These are phyloP conservation scores for Colletotrichum noveboracense DNA, from an alignment of 2,329 filamentous ascomycete species.

Conservation along the genomic window DNA sequence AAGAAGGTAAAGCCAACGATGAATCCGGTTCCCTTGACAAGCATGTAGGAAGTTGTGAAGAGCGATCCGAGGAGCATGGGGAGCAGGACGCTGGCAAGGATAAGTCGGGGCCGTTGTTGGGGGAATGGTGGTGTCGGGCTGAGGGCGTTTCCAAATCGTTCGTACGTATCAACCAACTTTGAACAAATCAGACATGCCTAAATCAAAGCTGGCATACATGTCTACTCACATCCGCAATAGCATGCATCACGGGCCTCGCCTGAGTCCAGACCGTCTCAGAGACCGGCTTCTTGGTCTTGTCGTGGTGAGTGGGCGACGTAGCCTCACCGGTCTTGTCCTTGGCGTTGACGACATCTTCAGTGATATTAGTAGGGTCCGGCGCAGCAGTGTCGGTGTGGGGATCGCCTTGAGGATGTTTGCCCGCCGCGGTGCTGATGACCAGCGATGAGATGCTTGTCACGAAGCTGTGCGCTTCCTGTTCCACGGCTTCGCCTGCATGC, in stretches of 20 bases:
- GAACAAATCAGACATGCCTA: fast-evolving
- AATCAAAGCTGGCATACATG: fast-evolving
- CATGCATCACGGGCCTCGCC: constrained; percentile 74
- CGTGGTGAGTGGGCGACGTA: constrained; percentile 56
- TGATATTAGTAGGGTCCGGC: constrained; percentile 52
- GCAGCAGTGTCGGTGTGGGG: constrained; percentile 57
- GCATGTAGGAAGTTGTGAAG: constrained; percentile 61
- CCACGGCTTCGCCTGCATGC: constrained; percentile 82
- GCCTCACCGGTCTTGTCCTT: constrained; percentile 51
- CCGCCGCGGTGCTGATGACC: constrained; percentile 75
- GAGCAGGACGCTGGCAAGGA: constrained; percentile 57
- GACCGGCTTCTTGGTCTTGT: constrained; percentile 82
- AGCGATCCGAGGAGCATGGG: constrained; percentile 58
- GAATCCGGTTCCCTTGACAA: constrained; percentile 71
- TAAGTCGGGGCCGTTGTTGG: constrained; percentile 53
- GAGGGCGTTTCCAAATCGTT: constrained; percentile 59
- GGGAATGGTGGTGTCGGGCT: constrained; percentile 70
- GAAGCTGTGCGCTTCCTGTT: constrained; percentile 83
- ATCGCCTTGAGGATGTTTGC: constrained; percentile 75
- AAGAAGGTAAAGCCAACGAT: constrained; percentile 79
- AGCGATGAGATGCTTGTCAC: constrained; percentile 74
- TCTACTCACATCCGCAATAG: constrained; percentile 45
- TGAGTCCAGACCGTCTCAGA: constrained; percentile 79
- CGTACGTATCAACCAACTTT: constrained; percentile 51
- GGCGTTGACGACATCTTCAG: constrained; percentile 42